phyloP scores from a whole-genome alignment of 495 filamentous ascomycete genomes.

The Pyrenopolyporus hunteri region DNA sequence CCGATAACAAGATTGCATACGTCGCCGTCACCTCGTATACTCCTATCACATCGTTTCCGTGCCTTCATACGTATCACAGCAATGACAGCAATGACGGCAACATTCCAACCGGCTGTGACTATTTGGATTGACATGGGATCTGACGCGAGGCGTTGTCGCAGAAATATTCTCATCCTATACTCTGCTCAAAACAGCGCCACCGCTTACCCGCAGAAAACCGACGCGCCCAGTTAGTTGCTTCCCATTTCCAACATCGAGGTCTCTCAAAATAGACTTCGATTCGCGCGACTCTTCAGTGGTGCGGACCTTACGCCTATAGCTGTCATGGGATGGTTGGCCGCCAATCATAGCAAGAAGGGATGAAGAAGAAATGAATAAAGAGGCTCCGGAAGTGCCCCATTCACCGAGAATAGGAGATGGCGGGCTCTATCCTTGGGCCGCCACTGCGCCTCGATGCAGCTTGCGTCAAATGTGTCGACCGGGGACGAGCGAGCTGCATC shows the following conservation, averaged over 20 bases:
- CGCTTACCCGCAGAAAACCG: slow-evolving; percentile 10
- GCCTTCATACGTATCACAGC: background rate
- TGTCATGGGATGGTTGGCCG: slow-evolving; percentile 3
- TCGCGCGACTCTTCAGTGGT: slow-evolving; percentile 18
- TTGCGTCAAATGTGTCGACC: slow-evolving; percentile 19
- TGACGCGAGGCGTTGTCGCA: slow-evolving; percentile 17
- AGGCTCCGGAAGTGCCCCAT: slow-evolving; percentile 12
- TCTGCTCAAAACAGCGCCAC: background rate
- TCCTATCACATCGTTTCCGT: background rate
- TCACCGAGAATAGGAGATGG: slow-evolving; percentile 20
- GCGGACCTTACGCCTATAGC: slow-evolving; percentile 12
- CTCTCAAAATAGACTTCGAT: slow-evolving; percentile 25
- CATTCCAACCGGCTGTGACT: background rate
- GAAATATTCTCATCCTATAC: slow-evolving; percentile 8
- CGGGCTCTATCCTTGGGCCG: slow-evolving; percentile 16
- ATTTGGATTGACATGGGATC: background rate
- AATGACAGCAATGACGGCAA: slow-evolving; percentile 3
- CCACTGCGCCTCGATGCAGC: slow-evolving; percentile 26
- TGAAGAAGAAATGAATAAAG: too few species aligned
- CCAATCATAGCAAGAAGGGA: slow-evolving; percentile 24
- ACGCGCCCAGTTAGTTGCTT: slow-evolving; percentile 14
- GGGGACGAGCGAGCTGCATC: slow-evolving; percentile 24
- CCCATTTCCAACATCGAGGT: slow-evolving; percentile 4
- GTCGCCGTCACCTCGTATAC: background rate
- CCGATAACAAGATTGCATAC: too few species aligned